Evolutionary conservation across 345 rosid genomes (phyloP).

Genomic region (Moringa oleifera): DNA sequence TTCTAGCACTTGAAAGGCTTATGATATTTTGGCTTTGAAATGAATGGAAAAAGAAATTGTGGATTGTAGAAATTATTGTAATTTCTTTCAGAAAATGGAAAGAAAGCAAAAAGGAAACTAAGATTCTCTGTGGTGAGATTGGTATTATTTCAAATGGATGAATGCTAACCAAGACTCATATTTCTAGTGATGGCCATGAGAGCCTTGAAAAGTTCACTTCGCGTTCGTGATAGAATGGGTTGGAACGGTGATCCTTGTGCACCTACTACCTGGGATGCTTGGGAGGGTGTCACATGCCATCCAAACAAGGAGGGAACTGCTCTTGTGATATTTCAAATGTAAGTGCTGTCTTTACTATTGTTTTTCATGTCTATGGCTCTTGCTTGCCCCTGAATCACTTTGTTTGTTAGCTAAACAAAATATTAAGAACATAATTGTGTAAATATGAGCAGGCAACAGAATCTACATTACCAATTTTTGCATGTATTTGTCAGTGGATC

Average conservation of each 20-base stretch:
- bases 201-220: constrained; percentile 83
- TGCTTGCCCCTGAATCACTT: too few relatives aligned
- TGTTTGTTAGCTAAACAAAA: too few relatives aligned
- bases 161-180: not conserved
- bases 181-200: constrained; percentile 76
- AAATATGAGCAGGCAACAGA: not conserved
- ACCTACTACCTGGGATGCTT: constrained; percentile 96
- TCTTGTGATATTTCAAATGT: constrained; percentile 85
- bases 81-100: too few relatives aligned
- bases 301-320: constrained; percentile 55
- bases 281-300: constrained; percentile 95
- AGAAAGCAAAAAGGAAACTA: too few relatives aligned
- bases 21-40: too few relatives aligned
- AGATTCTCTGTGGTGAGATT: not conserved
- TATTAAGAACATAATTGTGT: too few relatives aligned
- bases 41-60: too few relatives aligned
- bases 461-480: not conserved
- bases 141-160: not conserved
- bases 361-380: too few relatives aligned
- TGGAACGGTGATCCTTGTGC: constrained; percentile 99
- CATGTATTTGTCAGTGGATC: not conserved
- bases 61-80: too few relatives aligned
- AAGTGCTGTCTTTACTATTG: constrained; percentile 22
- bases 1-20: too few relatives aligned
- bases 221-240: constrained; percentile 91